Conservation (phyloP, 257 asterid species). For the Phtheirospermum japonicum region DNA sequence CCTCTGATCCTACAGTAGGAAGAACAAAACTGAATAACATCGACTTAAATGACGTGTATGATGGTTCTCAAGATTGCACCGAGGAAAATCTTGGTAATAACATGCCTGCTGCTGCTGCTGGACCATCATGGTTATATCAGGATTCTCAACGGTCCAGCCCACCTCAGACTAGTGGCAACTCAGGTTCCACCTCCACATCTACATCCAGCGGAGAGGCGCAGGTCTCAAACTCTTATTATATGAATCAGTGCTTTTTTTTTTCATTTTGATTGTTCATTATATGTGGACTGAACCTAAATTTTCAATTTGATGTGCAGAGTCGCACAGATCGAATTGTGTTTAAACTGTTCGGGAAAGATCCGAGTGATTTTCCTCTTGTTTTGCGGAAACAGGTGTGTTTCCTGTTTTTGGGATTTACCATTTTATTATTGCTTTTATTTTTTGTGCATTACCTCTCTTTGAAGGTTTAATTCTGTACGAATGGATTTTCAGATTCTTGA, state of each 20-base stretch:
- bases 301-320: conserved; percentile 44
- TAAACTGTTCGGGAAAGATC: conserved; percentile 84
- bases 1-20: conserved; percentile 35
- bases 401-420: conserved; percentile 21
- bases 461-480: conserved; percentile 19
- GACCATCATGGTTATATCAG: conserved; percentile 47
- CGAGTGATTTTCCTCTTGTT: conserved; percentile 63
- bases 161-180: conserved; percentile 67
- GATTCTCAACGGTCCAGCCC: conserved; percentile 60
- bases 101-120: conserved; percentile 28
- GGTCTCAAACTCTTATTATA: conserved; percentile 45
- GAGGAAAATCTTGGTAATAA: conserved; percentile 40
- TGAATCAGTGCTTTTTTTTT: too few species aligned
- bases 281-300: conserved; percentile 8
- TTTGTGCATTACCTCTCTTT: conserved; percentile 19
- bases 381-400: conserved; percentile 72
- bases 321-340: conserved; percentile 86
- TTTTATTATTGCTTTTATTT: conserved; percentile 7
- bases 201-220: conserved; percentile 88
- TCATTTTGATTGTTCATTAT: not conserved
- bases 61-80: conserved; percentile 70
- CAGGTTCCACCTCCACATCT: conserved; percentile 69
- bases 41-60: conserved; percentile 80
- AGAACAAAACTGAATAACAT: conserved; percentile 46
- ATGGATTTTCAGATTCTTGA: conserved; percentile 73